Base-by-base conservation (phyloP, 2,329 filamentous ascomycete genomes). In the Pochonia chlamydosporia region DNA sequence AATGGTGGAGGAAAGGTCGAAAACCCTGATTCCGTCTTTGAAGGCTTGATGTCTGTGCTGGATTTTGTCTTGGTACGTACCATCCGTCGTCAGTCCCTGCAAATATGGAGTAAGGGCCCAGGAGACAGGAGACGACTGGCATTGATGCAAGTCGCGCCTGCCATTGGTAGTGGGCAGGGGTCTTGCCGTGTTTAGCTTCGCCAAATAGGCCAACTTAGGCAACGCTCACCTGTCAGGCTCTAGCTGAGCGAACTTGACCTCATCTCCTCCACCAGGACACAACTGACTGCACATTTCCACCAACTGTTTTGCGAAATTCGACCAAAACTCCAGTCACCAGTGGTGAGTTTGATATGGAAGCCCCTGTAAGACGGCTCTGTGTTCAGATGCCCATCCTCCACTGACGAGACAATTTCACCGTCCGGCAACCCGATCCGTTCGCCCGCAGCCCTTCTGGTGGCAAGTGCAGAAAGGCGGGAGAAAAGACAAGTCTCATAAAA, bases 141-240 rank as follows among this genome's bases (percentile, higher is more conserved):
- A 14, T 26, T n/a, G 11, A 23, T 13, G 28, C 13, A 5, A 26
- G 30, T 44, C 31, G 31, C 31, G 23, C 20, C 31, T 26, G 5
- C 21, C 31, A 36, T 26, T 36, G 42, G 42, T 21, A 10, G 21
- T 16, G 5, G 30, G 3, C 13, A 14, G 5, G 18, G 42, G 18
- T 44, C 42, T 37, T 44, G 31, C 30, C 30, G 42, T 37, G 5
- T 18, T 24, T 44, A 20, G 31, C 13, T 23, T 44, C 42, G 42
- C 42, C 31, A 37, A 26, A 26, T 24, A 11, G 31, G 21, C 42
- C 30, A 44, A 25, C 14, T 36, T 13, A 25, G 42, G 20, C 30
- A 44, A 44, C 9, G 30, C 20, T 25, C 18, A 16, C 20, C 23
- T 26, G 31, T 20, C 21, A 37, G 26, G 11, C 31, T 4, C 3